Percentiles rank a stretch among this genome's conserved stretches.
Conservation (phyloP, 108 stramenopile species). For the Fragilariopsis cylindrus region DNA sequence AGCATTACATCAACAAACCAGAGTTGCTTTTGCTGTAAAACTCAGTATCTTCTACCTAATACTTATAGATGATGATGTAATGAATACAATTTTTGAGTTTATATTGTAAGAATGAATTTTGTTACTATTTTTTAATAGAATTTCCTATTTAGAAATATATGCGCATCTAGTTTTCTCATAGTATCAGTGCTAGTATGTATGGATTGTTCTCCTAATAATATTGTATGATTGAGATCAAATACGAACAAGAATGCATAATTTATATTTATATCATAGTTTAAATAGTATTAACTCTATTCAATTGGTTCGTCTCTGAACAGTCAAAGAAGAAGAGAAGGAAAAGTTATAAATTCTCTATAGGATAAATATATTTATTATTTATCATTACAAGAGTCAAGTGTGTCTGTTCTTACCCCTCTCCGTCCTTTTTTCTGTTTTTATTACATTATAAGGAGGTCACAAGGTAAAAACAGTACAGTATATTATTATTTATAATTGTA, state of each 20-base stretch:
- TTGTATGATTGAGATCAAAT: no score
- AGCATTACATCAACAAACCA: slow-evolving; percentile 90
- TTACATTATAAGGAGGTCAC: background rate
- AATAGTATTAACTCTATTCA: no score
- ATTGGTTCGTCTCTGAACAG: background rate
- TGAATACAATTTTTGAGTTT: no score
- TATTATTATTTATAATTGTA: background rate
- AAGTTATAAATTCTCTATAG: slow-evolving; percentile 2
- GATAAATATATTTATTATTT: background rate
- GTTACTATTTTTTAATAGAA: no score
- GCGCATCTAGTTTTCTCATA: no score
- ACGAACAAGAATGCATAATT: no score
- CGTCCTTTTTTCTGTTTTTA: background rate
- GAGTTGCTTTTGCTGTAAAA: slow-evolving; percentile 51
- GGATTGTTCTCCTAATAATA: no score
- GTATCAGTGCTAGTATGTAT: no score
- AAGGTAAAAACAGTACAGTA: background rate
- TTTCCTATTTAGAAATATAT: no score
- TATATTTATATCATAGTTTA: no score
- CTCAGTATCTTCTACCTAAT: background rate
- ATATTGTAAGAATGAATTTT: no score
- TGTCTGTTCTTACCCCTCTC: background rate
- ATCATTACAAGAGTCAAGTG: slow-evolving; percentile 12
- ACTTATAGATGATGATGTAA: background rate
- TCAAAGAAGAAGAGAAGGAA: background rate